Percentiles rank a stretch among this genome's conserved stretches.
phyloP scores from a whole-genome alignment of 2,329 filamentous ascomycete genomes.

The Rhexocercosporidium sp. region DNA sequence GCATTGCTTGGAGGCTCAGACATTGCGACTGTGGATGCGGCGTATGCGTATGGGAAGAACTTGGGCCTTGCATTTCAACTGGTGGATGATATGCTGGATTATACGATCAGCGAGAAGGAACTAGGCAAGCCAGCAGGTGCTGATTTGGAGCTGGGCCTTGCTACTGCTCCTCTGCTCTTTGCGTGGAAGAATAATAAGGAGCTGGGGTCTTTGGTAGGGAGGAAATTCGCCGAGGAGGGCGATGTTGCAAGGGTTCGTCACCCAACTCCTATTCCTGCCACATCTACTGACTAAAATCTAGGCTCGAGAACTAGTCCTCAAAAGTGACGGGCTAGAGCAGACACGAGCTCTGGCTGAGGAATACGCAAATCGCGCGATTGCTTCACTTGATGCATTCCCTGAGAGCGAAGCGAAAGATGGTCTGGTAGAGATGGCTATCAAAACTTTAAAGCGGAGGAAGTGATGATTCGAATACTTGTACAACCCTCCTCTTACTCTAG shows the following conservation, averaged over 20 bases:
- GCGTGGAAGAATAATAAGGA: slow-evolving; percentile 91
- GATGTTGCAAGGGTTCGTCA: slow-evolving; percentile 82
- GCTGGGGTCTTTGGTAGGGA: slow-evolving; percentile 84
- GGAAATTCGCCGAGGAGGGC: slow-evolving; percentile 84
- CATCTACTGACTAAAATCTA: slow-evolving; percentile 47
- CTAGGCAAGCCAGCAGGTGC: slow-evolving; percentile 94
- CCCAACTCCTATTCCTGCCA: not conserved
- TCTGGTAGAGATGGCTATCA: slow-evolving; percentile 90
- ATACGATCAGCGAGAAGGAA: slow-evolving; percentile 83
- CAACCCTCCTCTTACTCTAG: slow-evolving; percentile 26
- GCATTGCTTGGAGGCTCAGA: slow-evolving; percentile 83
- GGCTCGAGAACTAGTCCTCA: slow-evolving; percentile 84
- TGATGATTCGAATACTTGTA: slow-evolving; percentile 48
- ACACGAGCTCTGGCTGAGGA: slow-evolving; percentile 89
- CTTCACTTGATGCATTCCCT: slow-evolving; percentile 83
- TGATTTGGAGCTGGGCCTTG: slow-evolving; percentile 89
- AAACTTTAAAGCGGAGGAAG: slow-evolving; percentile 88
- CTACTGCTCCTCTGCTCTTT: slow-evolving; percentile 92
- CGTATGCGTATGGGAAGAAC: slow-evolving; percentile 92
- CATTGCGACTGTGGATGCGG: slow-evolving; percentile 81
- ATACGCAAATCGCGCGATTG: slow-evolving; percentile 86
- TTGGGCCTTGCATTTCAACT: slow-evolving; percentile 94
- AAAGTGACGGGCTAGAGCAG: slow-evolving; percentile 88
- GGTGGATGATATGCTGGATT: slow-evolving; percentile 97
- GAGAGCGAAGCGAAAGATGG: slow-evolving; percentile 95